A percentile compares a stretch with the other conserved stretches of the same genome.
These are phyloP conservation scores for Eucalyptus curtisii DNA, from an alignment of 345 rosid genomes.

Conservation along the genomic window DNA sequence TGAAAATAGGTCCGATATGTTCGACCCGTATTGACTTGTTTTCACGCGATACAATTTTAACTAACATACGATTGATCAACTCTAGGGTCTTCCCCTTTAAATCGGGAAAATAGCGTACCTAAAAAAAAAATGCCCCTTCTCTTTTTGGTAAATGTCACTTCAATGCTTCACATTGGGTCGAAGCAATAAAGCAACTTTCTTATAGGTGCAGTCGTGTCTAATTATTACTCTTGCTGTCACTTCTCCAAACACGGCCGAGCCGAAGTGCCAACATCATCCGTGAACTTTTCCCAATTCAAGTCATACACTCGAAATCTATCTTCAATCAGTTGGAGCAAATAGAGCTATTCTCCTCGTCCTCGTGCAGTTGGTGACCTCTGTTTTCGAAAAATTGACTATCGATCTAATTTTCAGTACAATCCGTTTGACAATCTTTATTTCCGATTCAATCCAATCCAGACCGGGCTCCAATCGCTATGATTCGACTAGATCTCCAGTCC, in stretches of 20 bases:
- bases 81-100: not conserved
- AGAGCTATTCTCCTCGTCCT: not conserved
- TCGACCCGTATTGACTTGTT: not conserved
- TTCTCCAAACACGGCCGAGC: not conserved
- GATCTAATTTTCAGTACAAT: not conserved
- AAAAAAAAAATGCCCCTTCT: not conserved
- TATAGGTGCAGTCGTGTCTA: not conserved
- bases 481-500: not conserved
- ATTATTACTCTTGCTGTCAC: not conserved
- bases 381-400: not conserved
- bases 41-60: accelerated
- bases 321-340: not conserved
- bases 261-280: not conserved
- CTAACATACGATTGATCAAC: not conserved
- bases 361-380: not conserved
- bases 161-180: not conserved
- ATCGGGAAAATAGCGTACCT: not conserved
- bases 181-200: not conserved
- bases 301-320: not conserved
- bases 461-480: no score
- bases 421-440: not conserved
- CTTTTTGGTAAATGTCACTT: not conserved
- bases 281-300: not conserved
- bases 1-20: not conserved
- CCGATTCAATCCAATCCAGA: not conserved